These are phyloP conservation scores for Aaosphaeria arxii DNA, from an alignment of 2,329 filamentous ascomycete species.

Conservation along the genomic window DNA sequence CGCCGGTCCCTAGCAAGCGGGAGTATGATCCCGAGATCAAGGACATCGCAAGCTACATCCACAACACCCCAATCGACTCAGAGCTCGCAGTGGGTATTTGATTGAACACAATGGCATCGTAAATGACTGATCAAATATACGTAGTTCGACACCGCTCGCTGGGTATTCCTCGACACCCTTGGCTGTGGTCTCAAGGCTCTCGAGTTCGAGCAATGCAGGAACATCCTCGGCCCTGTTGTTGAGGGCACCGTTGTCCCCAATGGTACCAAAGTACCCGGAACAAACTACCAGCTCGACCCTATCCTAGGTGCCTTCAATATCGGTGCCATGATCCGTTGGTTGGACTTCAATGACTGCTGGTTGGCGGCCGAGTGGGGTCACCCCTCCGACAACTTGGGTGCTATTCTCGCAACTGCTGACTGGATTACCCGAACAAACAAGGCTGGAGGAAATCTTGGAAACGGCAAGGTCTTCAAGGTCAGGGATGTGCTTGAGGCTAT, in stretches of 20 bases:
- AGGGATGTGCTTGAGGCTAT: slow-evolving; percentile 92
- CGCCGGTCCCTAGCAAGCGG: slow-evolving; percentile 27
- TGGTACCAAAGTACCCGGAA: slow-evolving; percentile 86
- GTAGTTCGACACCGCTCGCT: slow-evolving; percentile 91
- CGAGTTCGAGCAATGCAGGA: slow-evolving; percentile 92
- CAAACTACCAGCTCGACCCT: slow-evolving; percentile 90
- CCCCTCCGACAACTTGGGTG: slow-evolving; percentile 95
- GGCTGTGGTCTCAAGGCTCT: slow-evolving; percentile 95
- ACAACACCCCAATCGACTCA: slow-evolving; percentile 86
- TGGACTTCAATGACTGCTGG: slow-evolving; percentile 99
- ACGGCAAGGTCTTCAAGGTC: slow-evolving; percentile 79
- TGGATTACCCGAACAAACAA: slow-evolving; percentile 96
- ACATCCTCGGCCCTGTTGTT: slow-evolving; percentile 89
- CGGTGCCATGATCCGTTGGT: slow-evolving; percentile 96
- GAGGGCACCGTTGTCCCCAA: slow-evolving; percentile 89
- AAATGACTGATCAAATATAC: neutral
- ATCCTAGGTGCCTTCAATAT: slow-evolving; percentile 98
- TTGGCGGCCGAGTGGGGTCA: slow-evolving; percentile 98
- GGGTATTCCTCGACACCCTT: slow-evolving; percentile 94
- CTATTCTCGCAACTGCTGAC: slow-evolving; percentile 93
- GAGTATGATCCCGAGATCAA: slow-evolving; percentile 89
- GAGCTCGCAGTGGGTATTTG: slow-evolving; percentile 75
- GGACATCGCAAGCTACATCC: slow-evolving; percentile 93
- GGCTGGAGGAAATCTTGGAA: slow-evolving; percentile 69
- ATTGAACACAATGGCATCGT: too few species aligned